A percentile compares a stretch with the other conserved stretches of the same genome.
These are phyloP conservation scores for Leccinellum luteum DNA, from an alignment of 768 basidiomycete genomes.

Conservation along the genomic window DNA sequence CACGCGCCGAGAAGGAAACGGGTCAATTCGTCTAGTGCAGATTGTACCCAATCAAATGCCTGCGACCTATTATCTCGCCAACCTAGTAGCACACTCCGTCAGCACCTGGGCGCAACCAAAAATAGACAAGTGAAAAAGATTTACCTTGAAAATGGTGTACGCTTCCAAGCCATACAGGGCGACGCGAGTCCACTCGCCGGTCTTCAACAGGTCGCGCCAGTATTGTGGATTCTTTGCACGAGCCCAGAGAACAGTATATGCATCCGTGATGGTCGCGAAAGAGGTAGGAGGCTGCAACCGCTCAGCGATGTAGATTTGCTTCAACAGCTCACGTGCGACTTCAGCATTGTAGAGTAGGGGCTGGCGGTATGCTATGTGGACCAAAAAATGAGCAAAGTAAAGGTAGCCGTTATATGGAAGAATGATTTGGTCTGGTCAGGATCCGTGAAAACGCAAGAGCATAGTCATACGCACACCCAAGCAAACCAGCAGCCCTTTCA, in stretches of 20 bases:
- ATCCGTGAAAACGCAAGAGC: not conserved
- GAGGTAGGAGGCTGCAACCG: slow-evolving; percentile 59
- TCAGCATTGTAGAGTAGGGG: slow-evolving; percentile 77
- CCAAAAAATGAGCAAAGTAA: not conserved
- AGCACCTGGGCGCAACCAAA: not conserved
- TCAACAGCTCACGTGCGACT: slow-evolving; percentile 71
- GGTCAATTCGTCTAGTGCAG: slow-evolving; percentile 41
- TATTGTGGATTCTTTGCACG: slow-evolving; percentile 57
- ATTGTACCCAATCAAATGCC: slow-evolving; percentile 78
- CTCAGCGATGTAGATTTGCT: slow-evolving; percentile 73
- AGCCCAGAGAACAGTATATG: slow-evolving; percentile 64
- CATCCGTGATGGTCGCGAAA: slow-evolving; percentile 48
- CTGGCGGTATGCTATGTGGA: slow-evolving; percentile 61
- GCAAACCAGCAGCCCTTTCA: slow-evolving; percentile 53
- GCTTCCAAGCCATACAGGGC: slow-evolving; percentile 81
- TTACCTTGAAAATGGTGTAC: slow-evolving; percentile 85
- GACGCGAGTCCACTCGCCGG: slow-evolving; percentile 65
- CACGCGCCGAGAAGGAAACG: not conserved
- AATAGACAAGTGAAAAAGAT: slow-evolving; percentile 15
- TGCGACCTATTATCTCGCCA: slow-evolving; percentile 84
- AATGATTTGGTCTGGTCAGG: slow-evolving; percentile 3
- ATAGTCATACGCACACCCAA: slow-evolving; percentile 45
- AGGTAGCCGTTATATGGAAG: not conserved
- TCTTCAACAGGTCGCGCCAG: slow-evolving; percentile 57
- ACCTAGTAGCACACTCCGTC: slow-evolving; percentile 42